phyloP scores from a whole-genome alignment of 768 basidiomycete species.

The Mycena latifolia region DNA sequence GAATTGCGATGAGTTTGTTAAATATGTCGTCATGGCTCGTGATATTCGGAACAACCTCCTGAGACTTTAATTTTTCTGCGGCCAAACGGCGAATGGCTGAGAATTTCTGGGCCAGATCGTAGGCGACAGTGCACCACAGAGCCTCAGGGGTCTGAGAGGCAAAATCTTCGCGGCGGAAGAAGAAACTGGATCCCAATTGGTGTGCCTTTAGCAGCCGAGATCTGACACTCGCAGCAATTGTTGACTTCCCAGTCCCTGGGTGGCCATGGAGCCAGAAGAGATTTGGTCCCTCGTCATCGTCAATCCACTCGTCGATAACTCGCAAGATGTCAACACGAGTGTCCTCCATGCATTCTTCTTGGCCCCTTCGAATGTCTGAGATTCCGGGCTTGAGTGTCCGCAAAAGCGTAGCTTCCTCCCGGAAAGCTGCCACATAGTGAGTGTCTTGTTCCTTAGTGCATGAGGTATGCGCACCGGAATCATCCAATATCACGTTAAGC shows the following conservation, averaged over 20 bases:
- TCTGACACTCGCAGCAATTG: constrained; percentile 5
- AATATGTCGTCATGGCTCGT: constrained; percentile 7
- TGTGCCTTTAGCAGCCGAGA: neutral
- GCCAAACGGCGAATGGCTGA: constrained; percentile 1
- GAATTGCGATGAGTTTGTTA: neutral
- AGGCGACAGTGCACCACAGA: constrained; percentile 29
- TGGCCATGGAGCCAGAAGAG: constrained; percentile 6
- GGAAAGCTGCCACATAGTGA: too few species aligned
- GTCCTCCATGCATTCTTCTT: too few species aligned
- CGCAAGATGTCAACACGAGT: constrained; percentile 10
- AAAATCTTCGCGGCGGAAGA: constrained; percentile 26
- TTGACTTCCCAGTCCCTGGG: constrained; percentile 8
- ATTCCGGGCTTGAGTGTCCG: too few species aligned
- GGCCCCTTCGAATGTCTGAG: too few species aligned
- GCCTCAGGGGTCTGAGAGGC: constrained; percentile 8
- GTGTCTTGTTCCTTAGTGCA: too few species aligned
- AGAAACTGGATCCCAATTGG: constrained; percentile 12
- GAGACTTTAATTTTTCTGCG: neutral
- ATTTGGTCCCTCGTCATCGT: neutral
- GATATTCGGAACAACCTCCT: constrained; percentile 1
- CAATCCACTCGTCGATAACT: neutral
- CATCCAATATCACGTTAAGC: too few species aligned
- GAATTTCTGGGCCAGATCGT: constrained; percentile 20
- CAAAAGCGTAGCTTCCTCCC: too few species aligned
- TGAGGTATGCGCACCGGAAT: too few species aligned